Evolutionary conservation across 2,329 filamentous ascomycete species (phyloP).

Genomic region (Cercospora sesami): DNA sequence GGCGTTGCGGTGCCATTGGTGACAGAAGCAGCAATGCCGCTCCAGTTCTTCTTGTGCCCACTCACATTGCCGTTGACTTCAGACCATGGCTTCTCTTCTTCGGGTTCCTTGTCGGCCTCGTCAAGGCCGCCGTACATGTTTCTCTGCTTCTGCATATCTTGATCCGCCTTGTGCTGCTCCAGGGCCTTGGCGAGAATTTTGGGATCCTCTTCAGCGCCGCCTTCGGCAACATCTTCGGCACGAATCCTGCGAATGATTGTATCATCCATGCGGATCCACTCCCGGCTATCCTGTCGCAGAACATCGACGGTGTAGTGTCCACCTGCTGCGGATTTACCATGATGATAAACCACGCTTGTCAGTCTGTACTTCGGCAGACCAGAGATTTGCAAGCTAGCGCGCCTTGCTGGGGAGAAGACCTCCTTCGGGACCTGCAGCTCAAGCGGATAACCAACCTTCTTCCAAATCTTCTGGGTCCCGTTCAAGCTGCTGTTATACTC

Average conservation of each 20-base stretch:
- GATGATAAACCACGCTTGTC: slow-evolving; percentile 91
- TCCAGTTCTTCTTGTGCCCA: slow-evolving; percentile 59
- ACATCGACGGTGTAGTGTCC: slow-evolving; percentile 99
- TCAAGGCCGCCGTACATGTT: slow-evolving; percentile 74
- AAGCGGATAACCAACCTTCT: slow-evolving; percentile 91
- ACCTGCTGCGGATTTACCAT: slow-evolving; percentile 92
- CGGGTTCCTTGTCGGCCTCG: slow-evolving; percentile 66
- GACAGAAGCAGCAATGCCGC: slow-evolving; percentile 47
- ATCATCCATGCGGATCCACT: slow-evolving; percentile 96
- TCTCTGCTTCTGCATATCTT: slow-evolving; percentile 42
- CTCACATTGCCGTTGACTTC: slow-evolving; percentile 67
- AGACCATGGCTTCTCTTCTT: slow-evolving; percentile 70
- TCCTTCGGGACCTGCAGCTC: slow-evolving; percentile 93
- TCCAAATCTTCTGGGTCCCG: slow-evolving; percentile 96
- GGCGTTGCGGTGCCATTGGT: slow-evolving; percentile 61
- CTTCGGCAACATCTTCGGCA: slow-evolving; percentile 85
- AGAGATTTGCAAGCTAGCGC: slow-evolving; percentile 55
- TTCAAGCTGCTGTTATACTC: slow-evolving; percentile 80
- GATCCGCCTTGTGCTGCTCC: slow-evolving; percentile 66
- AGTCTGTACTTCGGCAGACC: slow-evolving; percentile 78
- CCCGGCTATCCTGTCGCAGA: slow-evolving; percentile 85
- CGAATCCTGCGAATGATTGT: slow-evolving; percentile 83
- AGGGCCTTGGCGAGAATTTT: slow-evolving; percentile 65
- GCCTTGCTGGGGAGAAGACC: slow-evolving; percentile 75
- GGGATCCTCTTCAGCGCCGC: slow-evolving; percentile 75